phyloP scores from a whole-genome alignment of 441 rosid genomes.

The Metrosideros polymorpha region DNA sequence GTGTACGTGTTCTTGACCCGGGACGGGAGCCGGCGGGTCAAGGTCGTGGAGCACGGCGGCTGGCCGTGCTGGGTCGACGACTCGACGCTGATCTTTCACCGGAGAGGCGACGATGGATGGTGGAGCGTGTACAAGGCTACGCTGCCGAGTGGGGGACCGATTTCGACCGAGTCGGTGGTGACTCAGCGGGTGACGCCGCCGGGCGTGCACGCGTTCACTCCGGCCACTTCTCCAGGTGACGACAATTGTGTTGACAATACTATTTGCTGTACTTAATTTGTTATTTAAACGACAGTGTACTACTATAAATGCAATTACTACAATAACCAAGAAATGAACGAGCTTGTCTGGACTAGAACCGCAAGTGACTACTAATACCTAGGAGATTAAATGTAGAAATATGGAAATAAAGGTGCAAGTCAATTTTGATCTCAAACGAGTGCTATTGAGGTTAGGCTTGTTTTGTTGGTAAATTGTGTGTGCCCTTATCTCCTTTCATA shows the following conservation, averaged over 20 bases:
- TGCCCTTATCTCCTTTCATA: not conserved
- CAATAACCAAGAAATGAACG: not conserved
- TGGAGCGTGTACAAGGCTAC: conserved; percentile 71
- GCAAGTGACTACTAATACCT: not conserved
- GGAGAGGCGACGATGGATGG: conserved; percentile 47
- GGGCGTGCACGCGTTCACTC: conserved; percentile 82
- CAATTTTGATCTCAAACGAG: not conserved
- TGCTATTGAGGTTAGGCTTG: not conserved
- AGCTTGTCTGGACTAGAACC: not conserved
- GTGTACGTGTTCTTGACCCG: conserved; percentile 61
- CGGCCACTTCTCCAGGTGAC: conserved; percentile 63
- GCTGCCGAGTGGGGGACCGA: conserved; percentile 22
- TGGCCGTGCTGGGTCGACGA: conserved; percentile 96
- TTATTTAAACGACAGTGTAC: not conserved
- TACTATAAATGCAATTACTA: not conserved
- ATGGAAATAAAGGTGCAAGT: not conserved
- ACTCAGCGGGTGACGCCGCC: conserved; percentile 68
- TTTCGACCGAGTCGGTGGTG: conserved; percentile 31
- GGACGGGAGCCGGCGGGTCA: conserved; percentile 61
- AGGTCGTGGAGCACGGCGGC: conserved; percentile 76
- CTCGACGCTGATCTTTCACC: conserved; percentile 57
- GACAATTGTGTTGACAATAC: not conserved
- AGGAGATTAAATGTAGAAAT: not conserved
- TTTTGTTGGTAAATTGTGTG: not conserved
- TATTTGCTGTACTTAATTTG: not conserved